Evolutionary conservation across 2,329 filamentous ascomycete species (phyloP).

Genomic region (Ophiostoma pallidulum): DNA sequence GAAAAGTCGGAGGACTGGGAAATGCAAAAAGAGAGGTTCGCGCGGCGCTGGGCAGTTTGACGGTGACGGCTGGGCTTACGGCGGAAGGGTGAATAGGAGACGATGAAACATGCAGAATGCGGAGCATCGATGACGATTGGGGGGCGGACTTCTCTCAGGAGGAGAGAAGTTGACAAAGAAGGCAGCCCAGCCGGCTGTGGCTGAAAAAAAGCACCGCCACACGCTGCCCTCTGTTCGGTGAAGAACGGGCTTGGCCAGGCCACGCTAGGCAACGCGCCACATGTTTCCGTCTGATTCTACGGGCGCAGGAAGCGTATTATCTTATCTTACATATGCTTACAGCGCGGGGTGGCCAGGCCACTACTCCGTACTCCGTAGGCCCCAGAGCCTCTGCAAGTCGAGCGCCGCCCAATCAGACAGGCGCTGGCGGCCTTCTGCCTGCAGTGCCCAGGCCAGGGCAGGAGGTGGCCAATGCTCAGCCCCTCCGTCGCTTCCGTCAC

Average conservation of each 20-base stretch:
- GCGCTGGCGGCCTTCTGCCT: too few relatives aligned
- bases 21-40: too few relatives aligned
- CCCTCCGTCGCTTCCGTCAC: constrained; percentile 12
- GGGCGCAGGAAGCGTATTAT: too few relatives aligned
- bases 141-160: not conserved
- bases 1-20: not conserved
- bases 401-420: constrained; percentile 1
- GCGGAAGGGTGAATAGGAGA: constrained; percentile 1
- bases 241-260: too few relatives aligned
- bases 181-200: not conserved
- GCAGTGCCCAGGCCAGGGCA: too few relatives aligned
- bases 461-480: too few relatives aligned
- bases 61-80: not conserved
- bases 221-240: too few relatives aligned
- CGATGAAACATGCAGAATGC: constrained; percentile 3
- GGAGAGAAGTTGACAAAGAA: too few relatives aligned
- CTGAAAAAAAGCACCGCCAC: not conserved
- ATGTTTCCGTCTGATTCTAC: not conserved
- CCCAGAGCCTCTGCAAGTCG: not conserved
- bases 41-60: too few relatives aligned
- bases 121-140: not conserved
- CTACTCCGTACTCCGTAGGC: too few relatives aligned
- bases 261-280: not conserved
- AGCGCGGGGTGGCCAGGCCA: constrained; percentile 3
- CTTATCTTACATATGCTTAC: too few relatives aligned